Percentiles rank a stretch among this genome's conserved stretches.
phyloP scores from a whole-genome alignment of 2,329 filamentous ascomycete genomes.

The Aureobasidium sp. region DNA sequence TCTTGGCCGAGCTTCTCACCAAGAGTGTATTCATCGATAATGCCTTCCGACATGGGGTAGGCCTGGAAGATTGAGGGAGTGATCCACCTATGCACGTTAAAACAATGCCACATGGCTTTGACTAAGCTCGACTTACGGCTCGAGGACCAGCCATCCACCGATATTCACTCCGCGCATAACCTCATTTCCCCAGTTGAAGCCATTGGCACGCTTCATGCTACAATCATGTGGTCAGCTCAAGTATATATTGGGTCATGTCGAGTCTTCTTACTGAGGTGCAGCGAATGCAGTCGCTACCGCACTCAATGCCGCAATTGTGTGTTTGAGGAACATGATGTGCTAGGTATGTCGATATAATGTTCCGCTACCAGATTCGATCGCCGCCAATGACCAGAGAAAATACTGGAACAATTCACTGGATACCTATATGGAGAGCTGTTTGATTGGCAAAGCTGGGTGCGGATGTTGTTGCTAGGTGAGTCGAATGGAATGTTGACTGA shows the following conservation, averaged over 20 bases:
- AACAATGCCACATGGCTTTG: background rate
- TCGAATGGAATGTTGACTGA: conserved; percentile 10
- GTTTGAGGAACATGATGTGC: conserved; percentile 23
- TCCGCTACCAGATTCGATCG: background rate
- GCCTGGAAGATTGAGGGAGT: conserved; percentile 49
- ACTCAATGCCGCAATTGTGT: conserved; percentile 22
- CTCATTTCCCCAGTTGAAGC: conserved; percentile 43
- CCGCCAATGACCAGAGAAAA: background rate
- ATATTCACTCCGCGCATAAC: conserved; percentile 47
- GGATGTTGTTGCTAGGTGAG: conserved; percentile 5
- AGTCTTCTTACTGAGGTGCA: conserved; percentile 22
- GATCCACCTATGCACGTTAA: conserved; percentile 38
- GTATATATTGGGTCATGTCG: background rate
- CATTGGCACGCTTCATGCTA: conserved; percentile 9
- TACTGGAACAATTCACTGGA: background rate
- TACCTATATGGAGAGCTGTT: background rate
- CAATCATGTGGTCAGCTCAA: background rate
- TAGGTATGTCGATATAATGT: conserved; percentile 2
- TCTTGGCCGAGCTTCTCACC: conserved; percentile 42
- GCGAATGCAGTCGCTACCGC: conserved; percentile 21
- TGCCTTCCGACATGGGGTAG: conserved; percentile 23
- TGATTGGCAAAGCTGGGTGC: conserved; percentile 2
- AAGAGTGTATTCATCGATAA: conserved; percentile 49
- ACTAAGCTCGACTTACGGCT: conserved; percentile 29
- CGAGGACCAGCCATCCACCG: conserved; percentile 45